Evolutionary conservation across 495 filamentous ascomycete genomes (phyloP).

Genomic region (Lasiosphaeria hispida): DNA sequence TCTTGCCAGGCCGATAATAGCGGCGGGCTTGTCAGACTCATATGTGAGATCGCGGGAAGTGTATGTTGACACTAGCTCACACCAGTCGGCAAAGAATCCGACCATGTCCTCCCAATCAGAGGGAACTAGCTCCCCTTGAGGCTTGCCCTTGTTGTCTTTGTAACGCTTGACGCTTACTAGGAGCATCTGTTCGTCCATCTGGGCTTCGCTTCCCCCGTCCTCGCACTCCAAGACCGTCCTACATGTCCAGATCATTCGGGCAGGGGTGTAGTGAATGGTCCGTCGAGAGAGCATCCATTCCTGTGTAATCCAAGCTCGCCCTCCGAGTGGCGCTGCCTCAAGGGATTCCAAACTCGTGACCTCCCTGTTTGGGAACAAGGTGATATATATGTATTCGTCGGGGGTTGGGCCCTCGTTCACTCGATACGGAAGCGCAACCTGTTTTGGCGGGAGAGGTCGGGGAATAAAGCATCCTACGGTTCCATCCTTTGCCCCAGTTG

Average conservation of each 20-base stretch:
- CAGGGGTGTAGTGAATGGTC: slow-evolving; percentile 3
- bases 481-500: neutral
- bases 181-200: slow-evolving; percentile 3
- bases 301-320: slow-evolving; percentile 6
- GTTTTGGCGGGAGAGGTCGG: neutral
- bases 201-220: neutral
- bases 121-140: neutral
- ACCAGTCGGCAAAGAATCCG: neutral
- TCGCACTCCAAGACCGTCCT: neutral
- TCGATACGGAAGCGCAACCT: neutral
- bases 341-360: neutral
- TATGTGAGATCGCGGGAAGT: slow-evolving; percentile 1
- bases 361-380: neutral
- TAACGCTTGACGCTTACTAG: neutral
- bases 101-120: neutral
- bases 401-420: neutral
- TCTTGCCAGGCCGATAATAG: neutral
- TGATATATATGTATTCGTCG: neutral
- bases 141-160: neutral
- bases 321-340: neutral
- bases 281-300: slow-evolving; percentile 9
- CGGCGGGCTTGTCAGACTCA: slow-evolving; percentile 3
- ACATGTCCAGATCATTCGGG: slow-evolving; percentile 4
- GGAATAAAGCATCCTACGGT: slow-evolving; percentile 8
- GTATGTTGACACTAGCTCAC: neutral